phyloP scores from a whole-genome alignment of 306 rosid species.

The Cucumis hystrix region DNA sequence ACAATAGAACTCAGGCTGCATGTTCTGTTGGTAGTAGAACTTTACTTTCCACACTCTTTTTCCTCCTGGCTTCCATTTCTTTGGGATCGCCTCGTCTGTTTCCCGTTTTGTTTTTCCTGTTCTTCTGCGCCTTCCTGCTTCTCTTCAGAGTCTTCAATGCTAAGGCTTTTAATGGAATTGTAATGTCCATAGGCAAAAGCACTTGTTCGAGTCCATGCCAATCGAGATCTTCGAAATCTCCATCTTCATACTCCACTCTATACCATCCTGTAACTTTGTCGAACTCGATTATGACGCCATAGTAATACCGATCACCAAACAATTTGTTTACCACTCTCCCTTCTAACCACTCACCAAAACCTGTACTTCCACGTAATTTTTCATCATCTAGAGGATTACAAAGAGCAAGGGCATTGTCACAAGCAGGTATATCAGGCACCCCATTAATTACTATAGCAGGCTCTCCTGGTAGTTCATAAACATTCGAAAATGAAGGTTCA shows the following conservation, averaged over 20 bases:
- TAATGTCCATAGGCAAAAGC: constrained; percentile 63
- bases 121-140: constrained; percentile 26
- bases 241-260: constrained; percentile 73
- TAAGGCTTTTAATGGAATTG: constrained; percentile 48
- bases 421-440: constrained; percentile 31
- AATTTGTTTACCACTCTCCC: constrained; percentile 68
- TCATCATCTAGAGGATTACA: constrained; percentile 8
- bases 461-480: constrained; percentile 60
- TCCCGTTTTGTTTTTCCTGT: constrained; percentile 16
- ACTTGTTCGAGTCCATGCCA: constrained; percentile 67
- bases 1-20: not conserved
- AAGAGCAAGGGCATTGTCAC: constrained; percentile 3
- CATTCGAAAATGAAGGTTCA: constrained; percentile 19
- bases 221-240: constrained; percentile 73
- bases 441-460: constrained; percentile 73
- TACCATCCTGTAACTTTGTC: constrained; percentile 64
- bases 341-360: constrained; percentile 67
- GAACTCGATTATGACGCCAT: constrained; percentile 38
- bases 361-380: constrained; percentile 8
- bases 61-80: constrained; percentile 21
- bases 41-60: constrained; percentile 4
- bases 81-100: constrained; percentile 15
- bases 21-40: not conserved
- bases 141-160: constrained; percentile 35
- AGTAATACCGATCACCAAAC: constrained; percentile 49